Evolutionary conservation across 805 yeast species (phyloP).

Genomic region (Starmerella vaccinii): DNA sequence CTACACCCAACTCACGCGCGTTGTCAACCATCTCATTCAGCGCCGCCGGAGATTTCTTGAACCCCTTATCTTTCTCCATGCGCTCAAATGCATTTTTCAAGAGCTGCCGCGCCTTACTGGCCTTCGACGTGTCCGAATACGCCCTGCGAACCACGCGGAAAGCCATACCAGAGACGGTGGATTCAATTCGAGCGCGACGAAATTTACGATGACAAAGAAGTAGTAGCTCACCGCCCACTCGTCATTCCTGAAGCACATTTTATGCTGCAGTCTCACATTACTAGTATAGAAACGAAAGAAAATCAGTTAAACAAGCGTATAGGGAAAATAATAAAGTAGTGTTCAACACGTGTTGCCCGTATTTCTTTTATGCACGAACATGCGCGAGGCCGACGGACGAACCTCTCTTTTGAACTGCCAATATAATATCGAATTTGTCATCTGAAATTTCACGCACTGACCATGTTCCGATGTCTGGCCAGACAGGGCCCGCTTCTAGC

Average conservation of each 20-base stretch:
- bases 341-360: no score
- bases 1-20: constrained; percentile 28
- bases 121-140: constrained; percentile 14
- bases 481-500: neutral
- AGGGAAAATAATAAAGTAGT: no score
- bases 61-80: constrained; percentile 25
- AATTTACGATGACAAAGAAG: constrained; percentile 5
- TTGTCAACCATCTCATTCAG: constrained; percentile 26
- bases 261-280: no score
- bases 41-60: constrained; percentile 26
- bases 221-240: no score
- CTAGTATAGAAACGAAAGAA: no score
- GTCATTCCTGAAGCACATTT: no score
- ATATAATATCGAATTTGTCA: neutral
- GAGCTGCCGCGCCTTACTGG: constrained; percentile 25
- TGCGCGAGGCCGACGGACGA: no score
- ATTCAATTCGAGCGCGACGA: neutral
- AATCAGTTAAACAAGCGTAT: no score
- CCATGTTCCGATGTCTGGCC: constrained; percentile 5
- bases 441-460: constrained; percentile 8
- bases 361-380: no score
- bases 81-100: constrained; percentile 29
- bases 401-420: neutral
- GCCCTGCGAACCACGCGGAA: constrained; percentile 5
- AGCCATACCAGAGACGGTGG: neutral